Base-by-base conservation (phyloP, 2,329 filamentous ascomycete species). In the Aspergillus novoparasiticus region DNA sequence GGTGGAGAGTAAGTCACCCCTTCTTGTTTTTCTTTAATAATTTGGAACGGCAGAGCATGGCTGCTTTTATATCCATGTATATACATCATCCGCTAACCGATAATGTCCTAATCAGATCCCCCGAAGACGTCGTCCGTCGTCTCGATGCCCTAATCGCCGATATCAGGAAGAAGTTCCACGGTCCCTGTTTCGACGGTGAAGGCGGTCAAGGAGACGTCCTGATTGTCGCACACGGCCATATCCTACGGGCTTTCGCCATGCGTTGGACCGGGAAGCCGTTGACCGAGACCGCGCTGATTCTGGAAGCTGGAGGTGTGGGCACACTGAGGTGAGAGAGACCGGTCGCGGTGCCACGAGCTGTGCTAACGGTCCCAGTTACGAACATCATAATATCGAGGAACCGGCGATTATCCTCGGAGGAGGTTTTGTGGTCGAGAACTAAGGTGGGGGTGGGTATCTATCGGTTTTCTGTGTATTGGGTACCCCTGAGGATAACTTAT, bases 171-270 rank as follows among this genome's bases (percentile, higher is more conserved):
- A 87, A 84, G 68, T 90, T 85, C 78, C 91, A 93, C 69, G 77
- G 77, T 3, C 84, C 85, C 0, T 85, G 83, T 57, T 89, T 94
- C 68, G 85, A 85, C 10, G 83, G 85, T 11, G 74, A 80, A 9
- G 81, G 74, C 65, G 82, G 73, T 11, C 86, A 76, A 19, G 81
- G 86, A 19, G 91, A 94, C 76, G 87, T 94, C 21, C 77, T 94
- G 28, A 83, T 97, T 56, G 92, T 97, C 6, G 94, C 92, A 26
- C 94, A 97, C 75, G 94, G 94, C 0, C 94, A 97, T 79, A 94
- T 97, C 61, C 81, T 97, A 59, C 85, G 94, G 19, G 92, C 92
- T 0, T 93, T 97, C 76, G 93, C 94, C 8, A 92, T 94, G 83
- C 85, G 93, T 36, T 97, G 94, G 94, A 85, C 89, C 0, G 87